Evolutionary conservation across 345 rosid species (phyloP).

Genomic region (Camelina hispida): DNA sequence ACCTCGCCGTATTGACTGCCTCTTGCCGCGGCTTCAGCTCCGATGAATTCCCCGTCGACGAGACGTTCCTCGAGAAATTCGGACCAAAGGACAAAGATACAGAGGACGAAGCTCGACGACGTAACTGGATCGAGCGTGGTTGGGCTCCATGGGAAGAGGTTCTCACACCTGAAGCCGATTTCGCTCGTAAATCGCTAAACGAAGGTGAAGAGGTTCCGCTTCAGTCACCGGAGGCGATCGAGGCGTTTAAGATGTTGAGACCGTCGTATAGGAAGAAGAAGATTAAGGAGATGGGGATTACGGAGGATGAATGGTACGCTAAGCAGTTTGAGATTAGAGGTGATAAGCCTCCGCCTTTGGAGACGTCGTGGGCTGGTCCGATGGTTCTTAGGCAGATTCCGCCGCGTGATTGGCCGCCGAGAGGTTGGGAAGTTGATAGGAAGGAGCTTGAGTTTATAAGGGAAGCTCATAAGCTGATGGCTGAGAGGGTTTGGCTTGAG

Average conservation of each 20-base stretch:
- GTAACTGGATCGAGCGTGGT: slow-evolving; percentile 86
- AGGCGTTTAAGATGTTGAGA: slow-evolving; percentile 80
- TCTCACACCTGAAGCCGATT: slow-evolving; percentile 83
- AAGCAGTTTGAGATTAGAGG: slow-evolving; percentile 81
- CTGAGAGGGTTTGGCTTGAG: slow-evolving; percentile 62
- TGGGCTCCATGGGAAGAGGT: slow-evolving; percentile 99
- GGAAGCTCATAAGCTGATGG: slow-evolving; percentile 72
- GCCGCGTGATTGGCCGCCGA: slow-evolving; percentile 96
- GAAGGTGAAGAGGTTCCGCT: slow-evolving; percentile 93
- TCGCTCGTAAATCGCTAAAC: slow-evolving; percentile 87
- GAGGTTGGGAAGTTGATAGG: slow-evolving; percentile 84
- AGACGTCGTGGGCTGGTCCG: slow-evolving; percentile 74
- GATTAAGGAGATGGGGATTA: slow-evolving; percentile 73
- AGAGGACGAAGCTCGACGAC: slow-evolving; percentile 84
- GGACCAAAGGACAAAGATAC: slow-evolving; percentile 78
- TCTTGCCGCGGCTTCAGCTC: slow-evolving; percentile 62
- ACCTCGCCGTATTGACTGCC: slow-evolving; percentile 8
- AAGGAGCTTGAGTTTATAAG: slow-evolving; percentile 83
- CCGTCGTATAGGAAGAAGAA: slow-evolving; percentile 70
- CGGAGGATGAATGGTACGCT: slow-evolving; percentile 81
- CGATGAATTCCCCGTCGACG: slow-evolving; percentile 95
- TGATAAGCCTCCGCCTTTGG: slow-evolving; percentile 70
- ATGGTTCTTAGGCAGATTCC: slow-evolving; percentile 70
- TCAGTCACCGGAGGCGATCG: slow-evolving; percentile 82
- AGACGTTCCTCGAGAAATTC: slow-evolving; percentile 67